A percentile compares a stretch with the other conserved stretches of the same genome.
Evolutionary conservation across 176 grass and related monocot species (phyloP).

Genomic region (Avena insularis): DNA sequence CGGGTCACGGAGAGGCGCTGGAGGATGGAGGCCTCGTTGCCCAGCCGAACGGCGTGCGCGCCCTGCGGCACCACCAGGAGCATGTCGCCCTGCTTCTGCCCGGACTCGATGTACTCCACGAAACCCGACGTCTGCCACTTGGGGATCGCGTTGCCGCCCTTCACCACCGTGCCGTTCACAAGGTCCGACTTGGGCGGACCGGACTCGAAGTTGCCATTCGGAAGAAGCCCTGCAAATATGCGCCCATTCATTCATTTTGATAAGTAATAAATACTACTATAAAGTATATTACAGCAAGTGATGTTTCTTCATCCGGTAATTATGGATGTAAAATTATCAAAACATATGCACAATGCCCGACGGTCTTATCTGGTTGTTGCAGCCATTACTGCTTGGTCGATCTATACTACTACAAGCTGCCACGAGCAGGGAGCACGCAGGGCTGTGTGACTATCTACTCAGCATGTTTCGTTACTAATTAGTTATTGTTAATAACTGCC

Average conservation of each 20-base stretch:
- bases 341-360: background rate
- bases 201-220: constrained; percentile 89
- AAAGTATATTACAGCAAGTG: background rate
- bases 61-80: constrained; percentile 90
- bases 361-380: background rate
- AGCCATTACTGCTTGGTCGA: background rate
- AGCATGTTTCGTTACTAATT: background rate
- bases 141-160: constrained; percentile 57
- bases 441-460: background rate
- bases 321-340: background rate
- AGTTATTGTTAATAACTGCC: constrained; percentile 5
- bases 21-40: constrained; percentile 84
- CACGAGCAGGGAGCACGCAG: background rate
- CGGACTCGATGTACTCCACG: constrained; percentile 95
- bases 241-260: background rate
- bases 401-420: background rate
- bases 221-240: constrained; percentile 59
- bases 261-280: background rate
- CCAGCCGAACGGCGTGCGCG: constrained; percentile 79
- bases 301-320: background rate
- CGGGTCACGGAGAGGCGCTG: constrained; percentile 58
- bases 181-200: constrained; percentile 61
- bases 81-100: constrained; percentile 96
- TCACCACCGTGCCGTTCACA: constrained; percentile 74
- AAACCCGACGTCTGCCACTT: constrained; percentile 72